Base-by-base conservation (phyloP, 306 rosid species). In the Quercus suber region DNA sequence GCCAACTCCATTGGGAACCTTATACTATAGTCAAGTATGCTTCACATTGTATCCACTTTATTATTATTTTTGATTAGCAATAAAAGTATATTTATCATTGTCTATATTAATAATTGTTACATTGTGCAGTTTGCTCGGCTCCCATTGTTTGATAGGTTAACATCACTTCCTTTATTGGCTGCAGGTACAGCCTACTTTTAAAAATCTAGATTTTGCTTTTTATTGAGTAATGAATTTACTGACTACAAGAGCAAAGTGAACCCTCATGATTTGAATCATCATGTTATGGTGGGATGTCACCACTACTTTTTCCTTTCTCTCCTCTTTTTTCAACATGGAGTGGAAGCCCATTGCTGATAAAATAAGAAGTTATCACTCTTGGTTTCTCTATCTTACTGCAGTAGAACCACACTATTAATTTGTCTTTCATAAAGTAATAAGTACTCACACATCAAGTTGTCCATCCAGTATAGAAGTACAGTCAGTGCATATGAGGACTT, bases 1-100 rank as follows among this genome's bases (percentile, higher is more conserved):
- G 85, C 93, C 91, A 12, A 35, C 90, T 79, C 93, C 93, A 33
- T 65, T 89, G 56, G 93, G 93, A 74, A 72, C 89, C 78, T 79
- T 89, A 10, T 67, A 65, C 49, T 63, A 77, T 79, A 81, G 85
- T 59, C 82, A 81, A 86, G 93, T 89, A 81, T 85, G 86, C 13
- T 51, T 85, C 41, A n/a, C 37, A 61, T 52, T 31, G 55, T 33
- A 11, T 56, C 41, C 71, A 70, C 69, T 5, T 35, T 53, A 49
- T 49, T 49, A 49, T 49, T 78, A 33, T 55, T 53, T 35, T 70
- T 64, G 8, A 76, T 75, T 60, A 41, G 31, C 70, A 61, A 31
- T 18, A 23, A 71, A 53, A 19, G 55, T 56, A 70, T 35, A 76
- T 71, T 28, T 14, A 55, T 58, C 19, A 35, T 81, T 52, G 45